These are phyloP conservation scores for Ogataea siamensis DNA, from an alignment of 805 yeast genomes.

Conservation along the genomic window DNA sequence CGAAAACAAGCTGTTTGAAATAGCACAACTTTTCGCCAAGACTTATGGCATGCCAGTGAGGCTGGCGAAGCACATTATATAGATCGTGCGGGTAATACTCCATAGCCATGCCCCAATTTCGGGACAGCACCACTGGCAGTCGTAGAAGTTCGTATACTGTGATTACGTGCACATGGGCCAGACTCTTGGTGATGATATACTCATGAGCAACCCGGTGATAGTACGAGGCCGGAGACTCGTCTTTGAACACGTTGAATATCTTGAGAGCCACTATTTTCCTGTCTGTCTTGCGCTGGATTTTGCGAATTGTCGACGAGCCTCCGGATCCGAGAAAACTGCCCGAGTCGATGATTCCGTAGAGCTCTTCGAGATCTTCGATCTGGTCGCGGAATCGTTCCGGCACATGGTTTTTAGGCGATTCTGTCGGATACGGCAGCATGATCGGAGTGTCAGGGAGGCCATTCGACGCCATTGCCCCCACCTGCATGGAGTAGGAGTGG, in stretches of 20 bases:
- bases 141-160: slow-evolving; percentile 53
- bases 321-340: slow-evolving; percentile 57
- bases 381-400: slow-evolving; percentile 53
- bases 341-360: slow-evolving; percentile 45
- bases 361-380: slow-evolving; percentile 49
- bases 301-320: slow-evolving; percentile 66
- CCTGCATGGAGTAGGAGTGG: slow-evolving; percentile 11
- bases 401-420: slow-evolving; percentile 61
- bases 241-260: slow-evolving; percentile 54
- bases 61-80: slow-evolving; percentile 49
- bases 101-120: slow-evolving; percentile 78
- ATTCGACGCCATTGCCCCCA: not conserved
- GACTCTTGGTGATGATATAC: slow-evolving; percentile 54
- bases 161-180: slow-evolving; percentile 58
- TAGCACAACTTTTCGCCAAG: slow-evolving; percentile 57
- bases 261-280: slow-evolving; percentile 60
- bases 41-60: slow-evolving; percentile 56
- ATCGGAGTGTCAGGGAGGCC: not conserved
- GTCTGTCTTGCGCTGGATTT: slow-evolving; percentile 35
- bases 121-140: slow-evolving; percentile 54
- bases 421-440: slow-evolving; percentile 54
- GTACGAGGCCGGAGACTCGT: slow-evolving; percentile 61
- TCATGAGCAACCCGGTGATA: slow-evolving; percentile 65
- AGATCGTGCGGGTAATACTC: slow-evolving; percentile 65
- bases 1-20: slow-evolving; percentile 66